Base-by-base conservation (phyloP, 108 stramenopile species). In the Phaeodactylum tricornutum region DNA sequence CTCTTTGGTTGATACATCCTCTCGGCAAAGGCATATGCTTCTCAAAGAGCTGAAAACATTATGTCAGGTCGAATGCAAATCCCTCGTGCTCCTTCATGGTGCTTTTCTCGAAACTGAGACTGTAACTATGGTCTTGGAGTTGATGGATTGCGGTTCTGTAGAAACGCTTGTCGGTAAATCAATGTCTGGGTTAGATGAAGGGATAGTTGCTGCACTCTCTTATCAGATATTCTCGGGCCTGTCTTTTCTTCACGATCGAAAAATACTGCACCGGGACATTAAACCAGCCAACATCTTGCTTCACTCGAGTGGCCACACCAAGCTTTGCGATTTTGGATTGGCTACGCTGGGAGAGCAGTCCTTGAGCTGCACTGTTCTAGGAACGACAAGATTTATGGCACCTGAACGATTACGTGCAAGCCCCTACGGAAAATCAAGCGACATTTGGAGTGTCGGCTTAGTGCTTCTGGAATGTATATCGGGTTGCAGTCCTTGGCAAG, bases 321-420 rank as follows among this genome's bases (percentile, higher is more conserved):
- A 94, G 55, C 75, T 96, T 29, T 86, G 85, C 29, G 95, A 96
- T 57, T 94, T 94, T 75, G 95, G 93, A 14, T 80, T 96, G 28
- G 69, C 81, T 2, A 67, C 76, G 7, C 31, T 64, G 26, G 48
- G 47, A 19, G 75, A 69, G 20, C 28, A 66, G 11, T 64, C 65
- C 11, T 50, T 90, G 44, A 75, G 83, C 30, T 51, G 55, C 1
- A 93, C 95, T 19, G 66, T 87, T 15, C 71, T 96, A 11, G 95
- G 95, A 31, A 94, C 95, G 8, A 69, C 84, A 20, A 47, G 57
- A 21, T 93, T 87, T 59, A 96, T 94, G 93, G 73, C 84, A 2
- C 92, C 89, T 3, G 95, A 93, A 46, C 71, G 95, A 34, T 62
- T 96, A 14, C 60, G 64, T 15, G 89, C 75, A 0, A 61, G 65